Evolutionary conservation across 2,329 filamentous ascomycete species (phyloP), one percentile per base, ranked within the genome.

Genomic region (Zasmidium angulare): DNA sequence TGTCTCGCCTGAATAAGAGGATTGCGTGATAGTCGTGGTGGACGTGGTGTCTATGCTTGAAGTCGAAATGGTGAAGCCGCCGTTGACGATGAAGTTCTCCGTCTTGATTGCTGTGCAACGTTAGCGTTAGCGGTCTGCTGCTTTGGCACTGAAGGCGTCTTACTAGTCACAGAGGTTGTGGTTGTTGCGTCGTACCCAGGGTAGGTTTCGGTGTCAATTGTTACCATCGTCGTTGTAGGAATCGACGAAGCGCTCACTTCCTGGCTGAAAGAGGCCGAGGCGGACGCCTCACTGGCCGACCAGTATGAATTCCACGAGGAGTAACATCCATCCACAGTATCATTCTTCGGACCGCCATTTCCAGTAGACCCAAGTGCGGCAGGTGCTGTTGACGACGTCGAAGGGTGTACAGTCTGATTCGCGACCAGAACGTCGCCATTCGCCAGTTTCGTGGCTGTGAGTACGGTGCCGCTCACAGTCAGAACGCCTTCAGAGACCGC

Each of bases 31-130:
- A 14, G 31, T 21, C 3, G 24, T 22, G 36, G 19, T 58, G 7
- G 55, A 52, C 3, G 55, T 58, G 12, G 49, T 31, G 9, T 31
- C 19, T 21, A 48, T 31, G 11, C 40, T 53, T 20, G 47, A 19
- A 6, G 55, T 58, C 1, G 49, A 46, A n/a, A 58, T 58, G 2
- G 55, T 58, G 23, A 53, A 53, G 23, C 50, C 55, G 23, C 49
- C 49, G 7, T 52, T 49, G n/a, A 58, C 31, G n/a, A 50, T 22
- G 2, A 24, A 46, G 17, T 21, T 50, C 11, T 17, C 22, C 12
- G 21, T 24, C 17, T 43, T 17, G 36, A 43, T 43, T 7, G 36
- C 36, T 43, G 11, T 3, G n/a, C 6, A 43, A 43, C 3, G 14
- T 43, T 19, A 43, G 36, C n/a, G n/a, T 9, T 3, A 10, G 36